Evolutionary conservation across 768 basidiomycete genomes (phyloP), one percentile per base, ranked within the genome.

Genomic region (Paxillus ammoniavirescens): DNA sequence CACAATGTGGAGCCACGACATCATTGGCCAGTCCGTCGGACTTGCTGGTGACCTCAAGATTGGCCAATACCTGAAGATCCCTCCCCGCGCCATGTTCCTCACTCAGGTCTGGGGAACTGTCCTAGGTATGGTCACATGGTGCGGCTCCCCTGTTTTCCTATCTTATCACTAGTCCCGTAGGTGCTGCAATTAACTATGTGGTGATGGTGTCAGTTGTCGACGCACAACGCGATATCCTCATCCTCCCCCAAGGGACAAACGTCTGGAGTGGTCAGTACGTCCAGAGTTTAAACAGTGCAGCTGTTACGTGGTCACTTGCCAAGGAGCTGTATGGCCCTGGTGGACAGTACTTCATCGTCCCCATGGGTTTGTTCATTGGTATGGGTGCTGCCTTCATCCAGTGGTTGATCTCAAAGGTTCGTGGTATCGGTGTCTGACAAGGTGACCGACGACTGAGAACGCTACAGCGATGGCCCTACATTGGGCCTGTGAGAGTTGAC

Each of bases 1-100:
- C 68, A 78, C 81, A 0, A 84, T 83, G 81, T 84, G 83, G 83
- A 83, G 82, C 60, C 82, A 84, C 57, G 82, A 83, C 57, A 78
- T 82, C 47, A 72, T 86, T 35, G 68, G 74, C 15, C 83, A 77
- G 31, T 83, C 81, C 0, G 77, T 84, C 46, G 61, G 59, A 33
- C 72, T 84, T 10, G 80, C 72, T 15, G 68, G 70, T 33, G 80
- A 82, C 59, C 68, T 81, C 21, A 80, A 81, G 62, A 75, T 79
- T 47, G 76, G 72, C 2, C 78, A 72, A 61, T 77, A 61, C 52
- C 58, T 80, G 2, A 86, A 87, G 66, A 79, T 89, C 40, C 84
- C 87, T 26, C 84, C 86, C 23, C 82, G 85, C 10, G 75, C 78
- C 36, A 82, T 85, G 69, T 84, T 87, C 66, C 63, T 81, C 9